Evolutionary conservation across 306 rosid species (phyloP).

Genomic region (Geum urbanum): DNA sequence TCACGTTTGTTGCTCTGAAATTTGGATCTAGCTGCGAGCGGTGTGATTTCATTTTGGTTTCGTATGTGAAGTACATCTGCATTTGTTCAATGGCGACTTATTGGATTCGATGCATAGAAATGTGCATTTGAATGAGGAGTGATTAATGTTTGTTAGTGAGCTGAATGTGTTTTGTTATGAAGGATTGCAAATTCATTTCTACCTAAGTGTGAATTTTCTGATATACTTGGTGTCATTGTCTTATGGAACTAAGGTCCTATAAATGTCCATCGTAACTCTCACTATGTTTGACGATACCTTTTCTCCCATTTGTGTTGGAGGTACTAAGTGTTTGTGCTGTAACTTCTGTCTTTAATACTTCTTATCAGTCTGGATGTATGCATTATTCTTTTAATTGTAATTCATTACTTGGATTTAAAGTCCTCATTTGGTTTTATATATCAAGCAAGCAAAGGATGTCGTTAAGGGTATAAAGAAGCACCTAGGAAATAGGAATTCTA

Average conservation of each 20-base stretch:
- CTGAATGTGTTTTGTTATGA: not conserved
- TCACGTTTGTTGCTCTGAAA: not conserved
- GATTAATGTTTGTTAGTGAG: not conserved
- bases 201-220: no score
- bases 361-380: no score
- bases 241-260: not conserved
- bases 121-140: not conserved
- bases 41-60: not conserved
- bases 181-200: not conserved
- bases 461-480: constrained; percentile 87
- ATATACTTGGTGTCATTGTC: not conserved
- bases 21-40: constrained; percentile 3
- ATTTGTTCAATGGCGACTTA: not conserved
- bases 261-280: not conserved
- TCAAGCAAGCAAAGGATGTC: constrained; percentile 83
- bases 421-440: constrained; percentile 33
- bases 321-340: not conserved
- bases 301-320: not conserved
- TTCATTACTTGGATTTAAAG: constrained; percentile 18
- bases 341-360: constrained; percentile 10
- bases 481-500: constrained; percentile 75
- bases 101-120: not conserved
- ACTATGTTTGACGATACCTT: not conserved
- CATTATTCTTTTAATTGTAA: not conserved
- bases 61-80: not conserved